Evolutionary conservation across 768 basidiomycete genomes (phyloP).

Genomic region (Leccinum uliginosum): DNA sequence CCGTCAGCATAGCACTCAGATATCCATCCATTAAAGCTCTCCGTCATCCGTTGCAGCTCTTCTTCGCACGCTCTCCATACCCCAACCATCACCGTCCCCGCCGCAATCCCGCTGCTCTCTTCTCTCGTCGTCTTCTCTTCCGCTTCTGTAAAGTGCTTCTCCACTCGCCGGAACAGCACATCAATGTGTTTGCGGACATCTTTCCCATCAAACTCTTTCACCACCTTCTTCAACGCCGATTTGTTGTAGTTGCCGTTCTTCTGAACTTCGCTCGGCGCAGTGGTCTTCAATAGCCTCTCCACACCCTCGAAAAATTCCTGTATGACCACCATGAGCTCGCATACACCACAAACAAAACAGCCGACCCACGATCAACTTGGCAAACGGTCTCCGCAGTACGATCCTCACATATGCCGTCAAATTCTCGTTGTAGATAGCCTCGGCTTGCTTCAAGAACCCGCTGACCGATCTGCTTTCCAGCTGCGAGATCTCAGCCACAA

Average conservation of each 20-base stretch:
- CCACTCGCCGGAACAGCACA: slow-evolving; percentile 81
- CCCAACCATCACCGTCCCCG: slow-evolving; percentile 67
- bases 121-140: slow-evolving; percentile 62
- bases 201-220: slow-evolving; percentile 83
- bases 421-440: slow-evolving; percentile 87
- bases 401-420: slow-evolving; percentile 81
- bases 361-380: slow-evolving; percentile 75
- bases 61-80: slow-evolving; percentile 93
- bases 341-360: not conserved
- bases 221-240: slow-evolving; percentile 72
- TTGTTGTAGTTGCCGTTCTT: slow-evolving; percentile 74
- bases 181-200: slow-evolving; percentile 90
- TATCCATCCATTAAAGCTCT: slow-evolving; percentile 64
- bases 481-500: slow-evolving; percentile 75
- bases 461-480: slow-evolving; percentile 62
- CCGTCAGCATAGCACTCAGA: slow-evolving; percentile 75
- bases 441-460: slow-evolving; percentile 65
- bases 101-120: slow-evolving; percentile 46
- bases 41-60: slow-evolving; percentile 70
- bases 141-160: slow-evolving; percentile 91
- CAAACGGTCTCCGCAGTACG: slow-evolving; percentile 80
- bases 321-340: slow-evolving; percentile 1
- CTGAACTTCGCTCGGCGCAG: slow-evolving; percentile 70
- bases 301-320: slow-evolving; percentile 95
- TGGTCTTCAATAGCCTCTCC: slow-evolving; percentile 80